Evolutionary conservation across 768 basidiomycete genomes (phyloP), one percentile per base, ranked within the genome.

Genomic region (Thelephora ganbajun): DNA sequence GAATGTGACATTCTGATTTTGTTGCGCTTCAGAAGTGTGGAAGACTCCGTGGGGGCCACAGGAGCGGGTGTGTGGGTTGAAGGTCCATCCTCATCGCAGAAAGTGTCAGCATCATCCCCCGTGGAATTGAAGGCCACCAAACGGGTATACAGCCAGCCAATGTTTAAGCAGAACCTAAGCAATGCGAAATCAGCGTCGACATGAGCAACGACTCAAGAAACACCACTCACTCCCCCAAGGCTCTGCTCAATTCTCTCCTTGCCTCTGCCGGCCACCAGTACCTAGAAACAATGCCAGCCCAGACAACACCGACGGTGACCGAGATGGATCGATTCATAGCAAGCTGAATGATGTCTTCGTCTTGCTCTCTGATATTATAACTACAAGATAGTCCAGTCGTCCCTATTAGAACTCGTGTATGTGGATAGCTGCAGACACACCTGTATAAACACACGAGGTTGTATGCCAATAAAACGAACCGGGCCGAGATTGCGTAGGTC

Each of bases 221-320:
- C 11, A 2, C 39, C 9, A 66, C 80, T 52, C 49, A 94, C 90
- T 98, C 92, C 66, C 89, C 83, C 5, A 98, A 70, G 0, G 79
- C 82, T 51, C 79, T 80, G 43, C 82, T 78, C 3, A 99, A 68
- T 62, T 98, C 94, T 35, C 85, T 69, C 42, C 94, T 69, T 0
- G 96, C 96, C 57, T 96, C 93, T 7, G 86, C 77, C 1, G 96
- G 96, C 94, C 93, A 98, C 86, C 92, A 91, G 52, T 83, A 83
- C 43, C 89, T 70, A 4, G 88, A 91, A 18, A 96, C 79, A 44
- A 97, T 64, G 2, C 81, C 75, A 0, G 92, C 92, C 86, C 88
- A 98, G 1, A 93, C 59, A 2, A 92, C 88, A 6, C 94, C 96
- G 6, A 74, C 73, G 0, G 73, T 83, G 16, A 99, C 94, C 30